Base-by-base conservation (phyloP, 768 basidiomycete species). In the Chiua virens region DNA sequence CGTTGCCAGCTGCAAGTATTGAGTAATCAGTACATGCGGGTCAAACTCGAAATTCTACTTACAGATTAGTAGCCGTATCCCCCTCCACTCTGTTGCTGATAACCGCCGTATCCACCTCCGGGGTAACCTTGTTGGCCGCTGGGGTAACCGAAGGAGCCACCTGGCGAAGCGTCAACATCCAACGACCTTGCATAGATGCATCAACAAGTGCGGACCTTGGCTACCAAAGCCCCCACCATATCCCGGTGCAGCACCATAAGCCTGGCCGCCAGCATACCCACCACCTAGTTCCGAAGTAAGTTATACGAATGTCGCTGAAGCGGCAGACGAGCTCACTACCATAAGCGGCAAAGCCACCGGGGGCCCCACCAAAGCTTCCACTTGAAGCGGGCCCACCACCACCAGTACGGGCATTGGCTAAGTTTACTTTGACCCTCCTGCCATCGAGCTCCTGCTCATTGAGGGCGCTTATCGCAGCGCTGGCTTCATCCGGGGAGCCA, bases 381-480 rank as follows among this genome's bases (percentile, higher is more conserved):
- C 18, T 38, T 0, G 30, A 5, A 30, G 15, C 7, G 6, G 52
- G 53, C 3, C 81, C 81, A 34, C 79, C 77, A 0, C 81, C 80
- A 47, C 78, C 74, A 5, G 79, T 80, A 72, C 86, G 79, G 43
- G 86, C 82, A 56, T 91, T 89, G 35, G 88, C 87, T 46, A 89
- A 75, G 76, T 96, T 98, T 23, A 86, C 84, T 71, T 92, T 92
- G 67, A 98, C 85, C 53, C 89, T 80, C 58, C 96, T 83, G 45
- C 95, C 94, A 72, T 98, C 96, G 56, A 98, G 84, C 58, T 96
- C 92, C 59, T 87, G 83, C 66, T 97, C 95, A 73, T 98, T 88
- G 68, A 96, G 74, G 37, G 68, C 74, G 40, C 45, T 53, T 67
- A 97, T 96, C 40, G 95, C 93, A 53, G 76, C 75, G 11, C 87